A percentile compares a stretch with the other conserved stretches of the same genome.
These are phyloP conservation scores for Boletellus deceptivus DNA, from an alignment of 1,284 basidiomycete species.

Conservation along the genomic window DNA sequence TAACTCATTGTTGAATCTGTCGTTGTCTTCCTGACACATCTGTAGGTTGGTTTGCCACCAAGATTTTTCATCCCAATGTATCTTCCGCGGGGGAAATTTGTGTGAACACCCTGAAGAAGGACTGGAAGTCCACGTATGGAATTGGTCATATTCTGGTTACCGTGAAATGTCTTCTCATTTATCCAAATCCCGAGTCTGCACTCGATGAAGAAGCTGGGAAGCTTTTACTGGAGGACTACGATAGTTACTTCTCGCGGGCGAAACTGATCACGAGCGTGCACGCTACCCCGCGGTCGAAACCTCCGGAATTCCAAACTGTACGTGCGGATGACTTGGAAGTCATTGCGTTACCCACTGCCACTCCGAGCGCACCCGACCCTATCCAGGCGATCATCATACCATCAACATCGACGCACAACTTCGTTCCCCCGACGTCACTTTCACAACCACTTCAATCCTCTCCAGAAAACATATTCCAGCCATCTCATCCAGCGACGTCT, in stretches of 20 bases:
- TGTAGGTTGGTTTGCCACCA: constrained; percentile 83
- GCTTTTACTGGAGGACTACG: constrained; percentile 85
- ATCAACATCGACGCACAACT: constrained; percentile 35
- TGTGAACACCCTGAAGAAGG: constrained; percentile 96
- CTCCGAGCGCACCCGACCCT: constrained; percentile 23
- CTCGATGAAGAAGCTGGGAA: constrained; percentile 94
- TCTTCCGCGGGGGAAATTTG: constrained; percentile 90
- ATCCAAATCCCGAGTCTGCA: constrained; percentile 94
- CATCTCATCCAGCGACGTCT: constrained; percentile 36
- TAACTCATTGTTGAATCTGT: constrained; percentile 7
- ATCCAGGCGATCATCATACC: constrained; percentile 28
- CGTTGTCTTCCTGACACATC: constrained; percentile 7
- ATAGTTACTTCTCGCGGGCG: constrained; percentile 79
- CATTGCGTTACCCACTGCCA: constrained; percentile 15
- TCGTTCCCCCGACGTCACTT: constrained; percentile 35
- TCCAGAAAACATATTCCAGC: constrained; percentile 38
- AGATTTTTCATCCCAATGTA: constrained; percentile 97
- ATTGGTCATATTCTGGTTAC: constrained; percentile 89
- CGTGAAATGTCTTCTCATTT: constrained; percentile 92
- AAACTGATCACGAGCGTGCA: constrained; percentile 84
- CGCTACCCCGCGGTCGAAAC: constrained; percentile 68
- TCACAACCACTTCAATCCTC: constrained; percentile 38
- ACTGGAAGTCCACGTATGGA: constrained; percentile 92
- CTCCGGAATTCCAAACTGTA: constrained; percentile 64
- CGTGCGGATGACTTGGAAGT: constrained; percentile 24